Evolutionary conservation across 2,329 filamentous ascomycete genomes (phyloP), one percentile per base, ranked within the genome.

Genomic region (Verticillium klebahnii): DNA sequence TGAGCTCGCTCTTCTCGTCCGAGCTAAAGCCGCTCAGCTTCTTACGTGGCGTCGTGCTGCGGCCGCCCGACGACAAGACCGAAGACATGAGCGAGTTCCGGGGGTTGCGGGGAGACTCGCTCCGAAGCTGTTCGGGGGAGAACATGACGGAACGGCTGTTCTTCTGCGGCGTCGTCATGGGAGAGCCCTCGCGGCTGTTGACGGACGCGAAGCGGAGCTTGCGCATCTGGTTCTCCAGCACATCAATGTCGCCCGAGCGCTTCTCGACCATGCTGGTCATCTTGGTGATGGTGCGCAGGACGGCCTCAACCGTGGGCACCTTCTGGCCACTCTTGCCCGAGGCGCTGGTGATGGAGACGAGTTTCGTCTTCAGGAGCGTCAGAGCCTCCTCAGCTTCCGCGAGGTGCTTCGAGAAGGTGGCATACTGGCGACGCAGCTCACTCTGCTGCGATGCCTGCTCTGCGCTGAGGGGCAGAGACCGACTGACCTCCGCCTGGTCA

Each of bases 181-280:
- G 79, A 23, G 73, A 81, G 45, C 71, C 78, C 69, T 82, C 77
- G 50, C 80, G 73, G 69, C 75, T 80, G 34, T 61, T 62, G 12
- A 64, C 67, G 7, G 79, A 74, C 9, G 75, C 74, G 12, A 91
- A 75, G 7, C 84, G 83, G 25, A 96, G 76, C 72, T 88, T 91
- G 63, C 90, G 88, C 78, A 99, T 86, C 72, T 97, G 91, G 57
- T 88, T 86, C 76, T 98, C 95, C 36, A 98, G 82, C 7, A 97
- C 86, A 72, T 97, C 92, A 59, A 99, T 88, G 69, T 98, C 94
- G 62, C 89, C 91, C 71, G 91, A 95, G 72, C 92, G 91, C 77
- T 92, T 92, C 80, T 98, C 92, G 0, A 91, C 91, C 89, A 97
- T 94, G 63, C 82, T 85, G 37, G 93, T 97, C 90, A 99, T 93